Evolutionary conservation across 768 basidiomycete species (phyloP).

Genomic region (Leccinum fibrillosum): DNA sequence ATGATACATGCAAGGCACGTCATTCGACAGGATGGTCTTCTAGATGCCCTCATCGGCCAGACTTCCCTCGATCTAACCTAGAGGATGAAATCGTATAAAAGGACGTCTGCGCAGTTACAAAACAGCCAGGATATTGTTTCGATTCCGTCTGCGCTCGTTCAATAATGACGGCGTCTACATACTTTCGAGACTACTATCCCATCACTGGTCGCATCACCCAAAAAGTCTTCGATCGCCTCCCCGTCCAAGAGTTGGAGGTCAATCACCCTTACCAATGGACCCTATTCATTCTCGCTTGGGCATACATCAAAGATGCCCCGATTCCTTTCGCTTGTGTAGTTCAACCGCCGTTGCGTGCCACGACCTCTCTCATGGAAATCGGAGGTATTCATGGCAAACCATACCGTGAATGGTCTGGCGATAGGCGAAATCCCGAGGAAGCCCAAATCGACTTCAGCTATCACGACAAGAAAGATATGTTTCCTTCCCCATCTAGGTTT

Average conservation of each 20-base stretch:
- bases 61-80: neutral
- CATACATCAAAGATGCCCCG: constrained; percentile 9
- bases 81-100: constrained; percentile 4
- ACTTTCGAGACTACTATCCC: constrained; percentile 16
- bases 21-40: neutral
- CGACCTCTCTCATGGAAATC: constrained; percentile 22
- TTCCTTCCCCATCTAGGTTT: constrained; percentile 25
- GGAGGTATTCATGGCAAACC: constrained; percentile 25
- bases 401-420: constrained; percentile 24
- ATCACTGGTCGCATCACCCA: constrained; percentile 19
- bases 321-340: constrained; percentile 13
- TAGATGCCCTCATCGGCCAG: neutral
- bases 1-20: neutral
- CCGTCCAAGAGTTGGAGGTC: constrained; percentile 18
- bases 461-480: constrained; percentile 23
- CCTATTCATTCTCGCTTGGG: constrained; percentile 25
- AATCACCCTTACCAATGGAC: constrained; percentile 26
- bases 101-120: neutral
- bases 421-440: constrained; percentile 15
- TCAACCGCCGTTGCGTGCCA: constrained; percentile 6
- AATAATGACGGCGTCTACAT: neutral
- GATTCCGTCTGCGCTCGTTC: neutral
- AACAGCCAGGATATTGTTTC: neutral
- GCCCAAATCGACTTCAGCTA: constrained; percentile 15
- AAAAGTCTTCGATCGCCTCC: constrained; percentile 19